Evolutionary conservation across 495 filamentous ascomycete genomes (phyloP).

Genomic region (Trichoderma gamsii): DNA sequence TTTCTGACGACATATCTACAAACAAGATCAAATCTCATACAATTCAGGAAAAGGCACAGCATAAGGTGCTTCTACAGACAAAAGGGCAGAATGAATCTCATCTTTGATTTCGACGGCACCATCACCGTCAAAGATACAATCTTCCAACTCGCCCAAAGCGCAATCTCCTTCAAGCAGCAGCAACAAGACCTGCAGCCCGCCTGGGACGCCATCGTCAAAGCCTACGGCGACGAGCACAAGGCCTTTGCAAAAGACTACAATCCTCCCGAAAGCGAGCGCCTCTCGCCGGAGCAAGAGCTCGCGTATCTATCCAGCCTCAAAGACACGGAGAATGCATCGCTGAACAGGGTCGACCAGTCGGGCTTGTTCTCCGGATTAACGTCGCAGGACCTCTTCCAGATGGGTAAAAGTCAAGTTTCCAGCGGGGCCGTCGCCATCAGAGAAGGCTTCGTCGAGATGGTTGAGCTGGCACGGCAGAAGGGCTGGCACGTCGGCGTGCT

Average conservation of each 20-base stretch:
- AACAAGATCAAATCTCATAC: too few species aligned
- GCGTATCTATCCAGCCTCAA: conserved; percentile 32
- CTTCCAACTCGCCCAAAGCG: conserved; percentile 25
- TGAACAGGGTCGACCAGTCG: conserved; percentile 28
- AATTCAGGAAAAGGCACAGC: too few species aligned
- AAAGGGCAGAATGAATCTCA: conserved; percentile 26
- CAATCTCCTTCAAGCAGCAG: conserved; percentile 18
- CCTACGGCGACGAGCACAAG: conserved; percentile 32
- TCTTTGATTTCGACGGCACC: conserved; percentile 47
- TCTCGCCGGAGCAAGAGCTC: conserved; percentile 29
- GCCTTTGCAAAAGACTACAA: conserved; percentile 27
- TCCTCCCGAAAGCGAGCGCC: conserved; percentile 21
- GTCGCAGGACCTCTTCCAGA: conserved; percentile 20
- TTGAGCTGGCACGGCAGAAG: conserved; percentile 18
- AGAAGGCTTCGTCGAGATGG: conserved; percentile 31
- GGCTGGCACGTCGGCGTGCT: conserved; percentile 33
- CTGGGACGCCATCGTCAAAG: conserved; percentile 34
- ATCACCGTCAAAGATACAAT: conserved; percentile 38
- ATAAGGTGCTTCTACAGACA: too few species aligned
- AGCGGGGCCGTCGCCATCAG: conserved; percentile 27
- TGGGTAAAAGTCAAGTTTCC: conserved; percentile 25
- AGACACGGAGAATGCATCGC: conserved; percentile 30
- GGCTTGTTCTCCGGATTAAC: conserved; percentile 31
- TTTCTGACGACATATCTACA: too few species aligned
- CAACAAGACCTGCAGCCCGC: conserved; percentile 21